Conservation (phyloP, 2,329 filamentous ascomycete genomes). For the Trichoderma sp. region DNA sequence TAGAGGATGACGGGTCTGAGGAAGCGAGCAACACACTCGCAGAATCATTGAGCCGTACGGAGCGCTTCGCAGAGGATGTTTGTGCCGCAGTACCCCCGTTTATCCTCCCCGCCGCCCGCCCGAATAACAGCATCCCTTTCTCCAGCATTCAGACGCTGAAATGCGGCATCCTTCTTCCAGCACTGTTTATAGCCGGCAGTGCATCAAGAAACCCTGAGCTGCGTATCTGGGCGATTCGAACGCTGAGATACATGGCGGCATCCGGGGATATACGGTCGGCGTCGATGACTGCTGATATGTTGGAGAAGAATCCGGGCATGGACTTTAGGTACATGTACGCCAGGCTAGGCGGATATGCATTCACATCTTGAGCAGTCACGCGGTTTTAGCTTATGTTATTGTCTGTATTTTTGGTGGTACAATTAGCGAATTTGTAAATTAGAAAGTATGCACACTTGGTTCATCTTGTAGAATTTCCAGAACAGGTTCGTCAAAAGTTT, state of each 20-base stretch:
- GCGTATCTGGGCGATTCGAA: constrained; percentile 23
- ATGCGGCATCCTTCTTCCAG: constrained; percentile 25
- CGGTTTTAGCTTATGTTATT: neutral
- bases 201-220: constrained; percentile 15
- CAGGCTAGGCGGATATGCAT: constrained; percentile 31
- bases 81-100: constrained; percentile 29
- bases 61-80: constrained; percentile 15
- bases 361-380: constrained; percentile 23
- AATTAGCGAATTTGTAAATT: neutral
- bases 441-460: neutral
- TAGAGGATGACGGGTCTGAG: neutral
- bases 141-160: constrained; percentile 27
- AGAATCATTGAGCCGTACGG: constrained; percentile 8
- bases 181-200: constrained; percentile 26
- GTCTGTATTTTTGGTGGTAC: neutral
- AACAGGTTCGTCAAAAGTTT: neutral
- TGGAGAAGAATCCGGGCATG: constrained; percentile 21
- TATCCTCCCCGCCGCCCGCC: constrained; percentile 3
- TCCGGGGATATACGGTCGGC: constrained; percentile 24
- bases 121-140: constrained; percentile 23
- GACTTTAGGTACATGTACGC: constrained; percentile 30
- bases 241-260: constrained; percentile 25
- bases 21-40: neutral
- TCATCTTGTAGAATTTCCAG: neutral
- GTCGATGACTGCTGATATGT: constrained; percentile 17